These are phyloP conservation scores for Pisolithus thermaeus DNA, from an alignment of 1,284 basidiomycete genomes.

Conservation along the genomic window DNA sequence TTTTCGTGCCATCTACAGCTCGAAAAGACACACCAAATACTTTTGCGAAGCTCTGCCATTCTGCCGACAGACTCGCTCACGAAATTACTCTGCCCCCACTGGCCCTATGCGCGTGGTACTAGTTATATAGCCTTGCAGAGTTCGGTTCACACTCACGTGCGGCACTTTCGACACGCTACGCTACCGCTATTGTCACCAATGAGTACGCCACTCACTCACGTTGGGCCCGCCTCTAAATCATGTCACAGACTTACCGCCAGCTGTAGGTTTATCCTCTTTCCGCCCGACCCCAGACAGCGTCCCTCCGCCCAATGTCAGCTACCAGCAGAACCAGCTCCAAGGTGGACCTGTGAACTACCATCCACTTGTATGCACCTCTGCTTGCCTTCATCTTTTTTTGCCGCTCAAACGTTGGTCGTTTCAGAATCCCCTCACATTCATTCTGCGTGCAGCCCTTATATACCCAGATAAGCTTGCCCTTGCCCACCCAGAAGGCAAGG, in stretches of 20 bases:
- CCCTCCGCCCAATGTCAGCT: conserved; percentile 44
- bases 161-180: neutral
- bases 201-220: neutral
- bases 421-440: conserved; percentile 71
- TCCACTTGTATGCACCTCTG: conserved; percentile 47
- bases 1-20: no score
- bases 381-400: neutral
- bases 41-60: no score
- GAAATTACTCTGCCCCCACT: no score
- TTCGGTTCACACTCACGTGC: neutral
- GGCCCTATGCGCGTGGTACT: no score
- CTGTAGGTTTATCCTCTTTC: conserved; percentile 22
- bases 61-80: no score
- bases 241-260: neutral
- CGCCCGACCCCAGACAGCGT: conserved; percentile 59
- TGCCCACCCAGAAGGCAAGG: conserved; percentile 57
- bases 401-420: conserved; percentile 9
- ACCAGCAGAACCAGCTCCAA: conserved; percentile 39
- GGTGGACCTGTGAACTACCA: conserved; percentile 53
- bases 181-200: no score
- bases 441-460: conserved; percentile 70
- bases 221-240: neutral
- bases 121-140: no score
- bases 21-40: no score
- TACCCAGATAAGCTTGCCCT: conserved; percentile 75